Evolutionary conservation across 208 protist species (phyloP), one percentile per base, ranked within the genome.

Genomic region (Endotrypanum monterogeii): DNA sequence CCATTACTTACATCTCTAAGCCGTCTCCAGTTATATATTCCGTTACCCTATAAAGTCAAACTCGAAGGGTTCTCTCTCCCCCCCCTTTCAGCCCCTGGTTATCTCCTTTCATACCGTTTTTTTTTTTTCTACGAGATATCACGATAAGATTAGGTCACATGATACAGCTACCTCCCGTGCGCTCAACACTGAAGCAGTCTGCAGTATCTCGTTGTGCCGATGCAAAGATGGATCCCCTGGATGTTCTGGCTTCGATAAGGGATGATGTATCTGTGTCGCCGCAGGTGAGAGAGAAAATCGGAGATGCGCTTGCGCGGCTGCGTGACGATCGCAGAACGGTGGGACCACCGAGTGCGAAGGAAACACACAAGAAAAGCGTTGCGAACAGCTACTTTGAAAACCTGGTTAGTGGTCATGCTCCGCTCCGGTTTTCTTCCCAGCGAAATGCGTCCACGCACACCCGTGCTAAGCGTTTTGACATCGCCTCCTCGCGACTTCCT

Each of bases 381-480:
- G 76, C 76, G 25, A 69, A 80, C 35, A 46, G 60, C 5, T 80
- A 58, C 28, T 80, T 80, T 25, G 71, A 80, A 41, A 60, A 75
- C 28, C 50, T 85, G 8, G 51, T 82, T 41, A 85, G 81, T 46
- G 81, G 81, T 2, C 71, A 70, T 18, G 76, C 81, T 1, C 81
- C 81, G 48, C 68, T 85, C 11, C 81, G 73, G 37, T 76, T 82
- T 63, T 81, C 67, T 32, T 41, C 67, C 46, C 52, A 70, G 28
- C 52, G 62, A 1, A 80, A 41, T 16, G 61, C 46, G 12, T 62
- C 76, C 3, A 48, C 57, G 6, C 65, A 63, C 23, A 60, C 55
- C 11, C 81, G 81, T 6, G 76, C 72, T 30, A 82, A 70, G 57
- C 66, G 72, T 57, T 85, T 82, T 9, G 81, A 85, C 65, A 82